Base-by-base conservation (phyloP, 2,329 filamentous ascomycete genomes). In the Thelonectria rubi region DNA sequence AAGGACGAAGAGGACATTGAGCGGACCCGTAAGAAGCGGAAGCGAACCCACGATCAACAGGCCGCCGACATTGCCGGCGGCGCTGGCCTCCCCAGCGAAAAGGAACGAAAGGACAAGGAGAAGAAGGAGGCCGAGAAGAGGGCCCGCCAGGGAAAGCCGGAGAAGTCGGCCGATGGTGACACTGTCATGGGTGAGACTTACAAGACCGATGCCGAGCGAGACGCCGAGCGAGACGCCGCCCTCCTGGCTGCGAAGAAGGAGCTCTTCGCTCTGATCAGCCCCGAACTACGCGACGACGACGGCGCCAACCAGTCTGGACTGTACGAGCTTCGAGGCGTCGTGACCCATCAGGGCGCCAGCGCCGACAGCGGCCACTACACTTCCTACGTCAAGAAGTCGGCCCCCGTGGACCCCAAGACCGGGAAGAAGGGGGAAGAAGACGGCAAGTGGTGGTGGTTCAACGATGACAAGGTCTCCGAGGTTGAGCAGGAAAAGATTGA, bases 401-500 rank as follows among this genome's bases (percentile, higher is more conserved):
- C 86, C 0, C 80, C 82, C 10, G 80, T 92, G 60, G 91, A 96
- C 69, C 84, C 89, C 15, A 87, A 88, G 72, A 92, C 90, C 18
- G 93, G 92, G 68, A 92, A 93, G 81, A 83, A 87, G 72, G 88
- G 86, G 55, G 88, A 91, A 73, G 93, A 97, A 74, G 93, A 97
- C 74, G 93, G 92, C 69, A 97, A 93, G 72, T 99, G 95, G 95
- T 99, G 95, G 94, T 99, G 95, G 94, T 99, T 99, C 85, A 98
- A 99, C 77, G 95, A 99, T 73, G 94, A 99, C 75, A 96, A 93
- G 81, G 95, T 99, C 34, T 88, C 91, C 14, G 95, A 99, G 81
- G 95, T 99, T 26, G 88, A 92, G 15, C 83, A 87, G 24, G 94
- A 98, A 71, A 95, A 97, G 82, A 96, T 99, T 68, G 91, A 94